These are phyloP conservation scores for Sarocladiaceae sp. DNA, from an alignment of 2,329 filamentous ascomycete genomes.

Conservation along the genomic window DNA sequence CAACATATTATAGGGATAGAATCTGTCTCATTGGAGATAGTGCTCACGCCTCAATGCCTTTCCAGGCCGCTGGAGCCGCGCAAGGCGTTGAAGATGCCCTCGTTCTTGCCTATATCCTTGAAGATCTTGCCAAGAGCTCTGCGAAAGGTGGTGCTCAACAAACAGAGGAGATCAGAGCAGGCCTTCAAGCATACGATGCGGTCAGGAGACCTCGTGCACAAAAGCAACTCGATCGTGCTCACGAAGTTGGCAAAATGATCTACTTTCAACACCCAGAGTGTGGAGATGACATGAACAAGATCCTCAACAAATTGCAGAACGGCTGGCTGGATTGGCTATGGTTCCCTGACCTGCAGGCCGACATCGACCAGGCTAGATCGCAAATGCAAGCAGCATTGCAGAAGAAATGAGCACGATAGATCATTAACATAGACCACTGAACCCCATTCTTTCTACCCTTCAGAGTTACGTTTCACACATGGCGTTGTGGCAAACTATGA, in stretches of 20 bases:
- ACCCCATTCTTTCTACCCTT: not conserved
- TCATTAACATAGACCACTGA: not conserved
- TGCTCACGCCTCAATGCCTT: conserved; percentile 14
- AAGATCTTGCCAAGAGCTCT: not conserved
- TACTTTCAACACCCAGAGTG: not conserved
- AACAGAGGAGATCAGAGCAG: not conserved
- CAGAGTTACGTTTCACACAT: no score
- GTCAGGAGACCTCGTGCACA: conserved; percentile 2
- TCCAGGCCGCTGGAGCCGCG: conserved; percentile 13
- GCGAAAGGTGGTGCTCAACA: no score
- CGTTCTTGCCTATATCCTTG: conserved; percentile 11
- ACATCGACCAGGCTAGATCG: not conserved
- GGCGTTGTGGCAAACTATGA: no score
- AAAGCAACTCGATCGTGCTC: not conserved
- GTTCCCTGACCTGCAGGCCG: not conserved
- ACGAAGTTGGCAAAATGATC: not conserved
- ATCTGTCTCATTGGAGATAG: conserved; percentile 13
- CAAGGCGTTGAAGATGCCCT: conserved; percentile 14
- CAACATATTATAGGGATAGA: not conserved
- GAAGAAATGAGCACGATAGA: no score
- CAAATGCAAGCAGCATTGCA: no score
- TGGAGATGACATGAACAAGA: not conserved
- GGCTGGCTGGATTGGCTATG: conserved; percentile 3
- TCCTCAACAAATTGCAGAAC: not conserved
- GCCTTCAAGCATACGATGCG: not conserved